Evolutionary conservation across 805 yeast species (phyloP).

Genomic region (Starmerella riodocensis): DNA sequence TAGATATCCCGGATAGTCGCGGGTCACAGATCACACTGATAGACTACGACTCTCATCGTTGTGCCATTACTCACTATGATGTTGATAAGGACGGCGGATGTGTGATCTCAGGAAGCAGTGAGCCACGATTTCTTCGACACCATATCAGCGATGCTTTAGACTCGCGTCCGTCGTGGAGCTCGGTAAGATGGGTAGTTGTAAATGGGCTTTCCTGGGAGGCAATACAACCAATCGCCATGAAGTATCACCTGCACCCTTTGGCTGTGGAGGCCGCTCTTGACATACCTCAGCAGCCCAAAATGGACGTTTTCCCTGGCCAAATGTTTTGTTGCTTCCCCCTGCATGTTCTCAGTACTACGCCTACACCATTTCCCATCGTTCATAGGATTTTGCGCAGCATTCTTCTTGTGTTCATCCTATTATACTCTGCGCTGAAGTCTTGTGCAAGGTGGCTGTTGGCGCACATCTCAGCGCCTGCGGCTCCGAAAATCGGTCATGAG

Average conservation of each 20-base stretch:
- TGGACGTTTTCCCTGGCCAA: constrained; percentile 40
- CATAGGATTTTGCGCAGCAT: background rate
- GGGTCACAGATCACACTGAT: constrained; percentile 44
- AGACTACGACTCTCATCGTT: constrained; percentile 36
- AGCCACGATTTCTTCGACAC: constrained; percentile 1
- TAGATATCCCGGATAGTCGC: constrained; percentile 34
- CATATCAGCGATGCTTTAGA: constrained; percentile 22
- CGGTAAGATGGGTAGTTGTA: constrained; percentile 44
- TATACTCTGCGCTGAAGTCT: background rate
- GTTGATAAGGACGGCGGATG: constrained; percentile 25
- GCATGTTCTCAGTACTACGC: constrained; percentile 33
- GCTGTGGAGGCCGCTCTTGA: constrained; percentile 53
- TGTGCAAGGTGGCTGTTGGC: too few species aligned
- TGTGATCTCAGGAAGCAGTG: constrained; percentile 15
- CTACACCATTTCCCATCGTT: constrained; percentile 11
- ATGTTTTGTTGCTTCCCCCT: constrained; percentile 44
- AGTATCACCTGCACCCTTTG: constrained; percentile 38
- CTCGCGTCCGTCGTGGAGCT: constrained; percentile 35
- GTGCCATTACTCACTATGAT: constrained; percentile 35
- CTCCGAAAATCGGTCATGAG: too few species aligned
- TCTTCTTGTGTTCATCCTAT: background rate
- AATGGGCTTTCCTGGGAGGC: constrained; percentile 54
- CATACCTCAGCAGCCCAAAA: constrained; percentile 47
- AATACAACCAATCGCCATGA: constrained; percentile 34
- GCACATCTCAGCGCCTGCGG: too few species aligned